A percentile compares a stretch with the other conserved stretches of the same genome.
Conservation (phyloP, 768 basidiomycete genomes). For the Leccinum aurantiacum region DNA sequence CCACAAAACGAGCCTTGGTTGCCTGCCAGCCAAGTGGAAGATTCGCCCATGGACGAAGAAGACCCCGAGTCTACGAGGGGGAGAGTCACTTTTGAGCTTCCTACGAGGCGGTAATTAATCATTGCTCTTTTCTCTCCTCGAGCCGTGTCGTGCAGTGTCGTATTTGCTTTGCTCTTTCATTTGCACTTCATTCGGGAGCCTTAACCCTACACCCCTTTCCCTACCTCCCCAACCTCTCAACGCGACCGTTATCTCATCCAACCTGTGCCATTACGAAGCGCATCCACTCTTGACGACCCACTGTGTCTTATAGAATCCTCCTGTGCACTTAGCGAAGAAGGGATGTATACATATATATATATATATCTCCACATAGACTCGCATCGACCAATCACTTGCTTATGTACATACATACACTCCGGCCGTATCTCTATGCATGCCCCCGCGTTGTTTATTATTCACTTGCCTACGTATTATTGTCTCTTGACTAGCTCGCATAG, state of each 20-base stretch:
- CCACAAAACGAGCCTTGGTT: constrained; percentile 24
- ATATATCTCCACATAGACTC: background rate
- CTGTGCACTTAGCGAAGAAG: background rate
- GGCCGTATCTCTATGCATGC: background rate
- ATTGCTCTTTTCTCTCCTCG: background rate
- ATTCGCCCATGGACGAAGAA: constrained; percentile 10
- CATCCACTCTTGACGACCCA: background rate
- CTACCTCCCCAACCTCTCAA: background rate
- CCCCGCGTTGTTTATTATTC: background rate
- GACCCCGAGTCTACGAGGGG: constrained; percentile 17
- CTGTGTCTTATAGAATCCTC: background rate
- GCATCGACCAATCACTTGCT: background rate
- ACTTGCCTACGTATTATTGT: background rate
- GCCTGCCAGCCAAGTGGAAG: constrained; percentile 8
- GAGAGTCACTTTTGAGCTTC: constrained; percentile 22
- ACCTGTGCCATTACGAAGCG: background rate
- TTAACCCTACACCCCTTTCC: background rate
- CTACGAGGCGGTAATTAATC: constrained; percentile 8
- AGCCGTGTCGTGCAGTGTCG: background rate
- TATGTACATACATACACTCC: background rate
- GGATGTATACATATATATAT: background rate
- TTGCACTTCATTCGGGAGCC: background rate
- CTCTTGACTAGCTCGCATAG: background rate
- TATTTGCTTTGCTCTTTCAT: background rate
- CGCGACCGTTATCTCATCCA: background rate